Evolutionary conservation across 306 rosid genomes (phyloP), one percentile per base, ranked within the genome.

Genomic region (Pterocarpus santalinus): DNA sequence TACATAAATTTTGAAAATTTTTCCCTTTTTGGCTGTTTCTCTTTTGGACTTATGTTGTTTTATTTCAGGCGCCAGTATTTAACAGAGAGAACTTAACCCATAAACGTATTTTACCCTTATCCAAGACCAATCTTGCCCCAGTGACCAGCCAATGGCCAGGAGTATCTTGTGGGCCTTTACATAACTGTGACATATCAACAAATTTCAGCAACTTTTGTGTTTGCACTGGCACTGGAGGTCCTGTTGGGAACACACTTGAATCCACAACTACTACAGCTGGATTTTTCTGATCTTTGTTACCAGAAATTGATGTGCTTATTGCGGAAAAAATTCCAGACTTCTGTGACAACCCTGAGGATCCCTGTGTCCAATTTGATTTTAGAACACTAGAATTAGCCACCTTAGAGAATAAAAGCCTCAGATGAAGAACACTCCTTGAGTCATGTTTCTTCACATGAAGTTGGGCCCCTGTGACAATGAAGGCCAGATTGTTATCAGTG

Each of bases 121-220:
- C 97, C 88, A 93, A 69, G 22, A 77, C 80, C 82, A 95, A 83
- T 80, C 82, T 91, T 32, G 98, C 98, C 41, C 92, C 99, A 1
- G 94, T 93, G 44, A 86, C 97, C 52, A 95, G 77, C 99, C 99
- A 95, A 84, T 95, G 89, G 4, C 99, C 99, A 56, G 99, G 99
- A 71, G 78, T 84, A 46, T 93, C 96, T 77, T 88, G 91, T 46
- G 98, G 94, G 0, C 97, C 98, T 84, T 81, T 90, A 73, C 90
- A 91, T 41, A 87, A 33, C 44, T 90, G 85, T 17, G 97, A 86
- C 8, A 85, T 73, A 8, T 95, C 97, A 13, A 93, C 96, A 75
- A 87, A 87, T 68, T 90, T 95, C 82, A 92, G 81, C 49, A 95
- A 87, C 85, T 87, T 95, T 15, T 86, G 92, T 2, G 88, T 53